These are phyloP conservation scores for Rhodotorula paludigena DNA, from an alignment of 768 basidiomycete genomes.

Conservation along the genomic window DNA sequence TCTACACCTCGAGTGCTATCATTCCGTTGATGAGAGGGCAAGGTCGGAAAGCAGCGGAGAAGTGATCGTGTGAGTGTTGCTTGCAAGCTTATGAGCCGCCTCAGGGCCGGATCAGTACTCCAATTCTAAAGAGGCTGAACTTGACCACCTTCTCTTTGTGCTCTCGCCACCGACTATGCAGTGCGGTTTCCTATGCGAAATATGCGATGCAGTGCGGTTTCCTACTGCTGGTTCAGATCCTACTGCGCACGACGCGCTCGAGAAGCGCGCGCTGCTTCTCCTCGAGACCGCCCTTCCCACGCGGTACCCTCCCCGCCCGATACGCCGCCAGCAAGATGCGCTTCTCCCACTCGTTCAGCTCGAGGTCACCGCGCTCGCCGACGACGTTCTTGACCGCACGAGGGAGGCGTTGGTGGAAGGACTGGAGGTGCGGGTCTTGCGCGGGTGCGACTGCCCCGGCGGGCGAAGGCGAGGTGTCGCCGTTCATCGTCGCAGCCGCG, in stretches of 20 bases:
- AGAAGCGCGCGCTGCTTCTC: slow-evolving; percentile 12
- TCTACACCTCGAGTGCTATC: no score
- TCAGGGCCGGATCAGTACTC: no score
- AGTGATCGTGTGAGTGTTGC: no score
- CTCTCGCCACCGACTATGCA: no score
- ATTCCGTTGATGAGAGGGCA: no score
- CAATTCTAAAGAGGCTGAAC: no score
- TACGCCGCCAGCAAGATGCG: slow-evolving; percentile 25
- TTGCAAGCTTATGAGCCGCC: no score
- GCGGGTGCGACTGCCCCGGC: neutral
- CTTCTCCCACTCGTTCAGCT: neutral
- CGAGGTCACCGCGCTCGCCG: slow-evolving; percentile 8
- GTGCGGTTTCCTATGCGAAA: no score
- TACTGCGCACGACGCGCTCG: slow-evolving; percentile 14
- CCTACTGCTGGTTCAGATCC: neutral
- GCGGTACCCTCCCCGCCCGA: slow-evolving; percentile 17
- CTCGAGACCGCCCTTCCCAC: slow-evolving; percentile 4
- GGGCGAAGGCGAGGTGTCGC: neutral
- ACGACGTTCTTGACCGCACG: slow-evolving; percentile 24
- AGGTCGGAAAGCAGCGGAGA: no score
- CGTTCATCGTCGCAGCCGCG: neutral
- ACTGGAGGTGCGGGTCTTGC: neutral
- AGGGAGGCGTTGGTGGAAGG: slow-evolving; percentile 29
- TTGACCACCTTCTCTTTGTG: no score
- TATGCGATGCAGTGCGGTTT: neutral